Evolutionary conservation across 2,329 filamentous ascomycete genomes (phyloP), one percentile per base, ranked within the genome.

Genomic region (Parascedosporium putredinis): DNA sequence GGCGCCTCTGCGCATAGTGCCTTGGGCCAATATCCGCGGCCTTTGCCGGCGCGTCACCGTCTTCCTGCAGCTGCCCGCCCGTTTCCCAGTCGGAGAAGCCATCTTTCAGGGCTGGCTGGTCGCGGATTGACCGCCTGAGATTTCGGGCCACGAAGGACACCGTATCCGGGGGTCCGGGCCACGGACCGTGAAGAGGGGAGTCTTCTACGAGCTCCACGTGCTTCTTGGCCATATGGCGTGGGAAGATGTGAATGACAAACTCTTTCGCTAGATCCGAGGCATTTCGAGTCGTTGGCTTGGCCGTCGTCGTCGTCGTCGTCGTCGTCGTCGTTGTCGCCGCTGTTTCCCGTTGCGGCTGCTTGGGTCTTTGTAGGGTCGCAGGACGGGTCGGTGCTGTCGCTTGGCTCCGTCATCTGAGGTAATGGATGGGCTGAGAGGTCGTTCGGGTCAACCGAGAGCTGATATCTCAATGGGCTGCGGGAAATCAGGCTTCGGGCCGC

Each of bases 381-480:
- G 10, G 66, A 54, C 53, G 64, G 23, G 38, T 42, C 38, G 12
- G 12, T 20, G 16, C 38, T n/a, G 14, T 24, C 5, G 10, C 7
- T 42, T 5, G 61, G n/a, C 63, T 59, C 18, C 63, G 58, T 16
- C 59, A 53, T 38, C 51, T 54, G 9, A 33, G 46, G 14, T 62
- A 61, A 1, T 42, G 12, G 16, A 5, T 22, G 16, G 10, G 38
- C 47, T 16, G 16, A 12, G 25, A n/a, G 22, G 14, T 34, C 48
- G 14, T 27, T 10, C 12, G 36, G 9, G 34, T 49, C 27, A n/a
- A 34, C 57, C 33, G 69, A 54, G 48, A 74, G 56, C 23, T 65
- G 64, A 55, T 74, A 78, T 25, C 64, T 63, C 38, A 78, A 59
- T 1, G 76, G 76, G 52, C 75, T 77, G 34, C 53, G 53, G 23